phyloP scores from a whole-genome alignment of 352 stramenopile species.

The Phytophthora meadii region DNA sequence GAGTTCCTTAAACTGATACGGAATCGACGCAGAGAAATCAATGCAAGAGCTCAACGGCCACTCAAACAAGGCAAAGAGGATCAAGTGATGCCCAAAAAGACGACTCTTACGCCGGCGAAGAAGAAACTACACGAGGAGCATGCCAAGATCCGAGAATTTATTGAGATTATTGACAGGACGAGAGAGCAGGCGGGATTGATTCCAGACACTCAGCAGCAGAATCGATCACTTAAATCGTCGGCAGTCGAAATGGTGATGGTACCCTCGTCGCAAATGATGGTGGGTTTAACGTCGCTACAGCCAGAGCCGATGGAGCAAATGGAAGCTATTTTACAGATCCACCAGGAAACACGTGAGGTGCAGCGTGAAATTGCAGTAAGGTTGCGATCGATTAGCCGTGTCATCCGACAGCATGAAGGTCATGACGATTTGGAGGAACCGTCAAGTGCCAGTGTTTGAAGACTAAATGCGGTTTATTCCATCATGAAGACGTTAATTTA shows the following conservation, averaged over 20 bases:
- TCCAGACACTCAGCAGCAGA: conserved; percentile 35
- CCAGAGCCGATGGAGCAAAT: conserved; percentile 51
- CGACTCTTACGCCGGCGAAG: conserved; percentile 49
- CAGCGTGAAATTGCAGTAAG: conserved; percentile 63
- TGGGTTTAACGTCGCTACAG: conserved; percentile 26
- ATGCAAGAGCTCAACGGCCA: conserved; percentile 42
- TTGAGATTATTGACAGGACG: conserved; percentile 67
- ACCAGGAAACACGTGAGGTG: conserved; percentile 59
- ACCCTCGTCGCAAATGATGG: conserved; percentile 27
- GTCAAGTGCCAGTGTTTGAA: conserved; percentile 73
- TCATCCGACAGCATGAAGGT: conserved; percentile 47
- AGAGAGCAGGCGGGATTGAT: conserved; percentile 39
- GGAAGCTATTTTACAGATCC: conserved; percentile 59
- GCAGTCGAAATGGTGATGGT: conserved; percentile 27
- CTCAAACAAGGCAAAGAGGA: conserved; percentile 17
- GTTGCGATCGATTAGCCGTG: conserved; percentile 45
- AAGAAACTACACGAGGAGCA: conserved; percentile 59
- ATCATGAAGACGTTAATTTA: conserved; percentile 28
- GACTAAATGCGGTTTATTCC: not conserved
- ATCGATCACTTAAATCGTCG: conserved; percentile 15
- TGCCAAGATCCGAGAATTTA: conserved; percentile 63
- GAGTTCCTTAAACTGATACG: conserved; percentile 80
- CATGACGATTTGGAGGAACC: conserved; percentile 52
- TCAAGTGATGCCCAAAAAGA: conserved; percentile 7
- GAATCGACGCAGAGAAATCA: conserved; percentile 69